Evolutionary conservation across 1,284 basidiomycete genomes (phyloP).

Genomic region (Cutaneotrichosporon mucoides): DNA sequence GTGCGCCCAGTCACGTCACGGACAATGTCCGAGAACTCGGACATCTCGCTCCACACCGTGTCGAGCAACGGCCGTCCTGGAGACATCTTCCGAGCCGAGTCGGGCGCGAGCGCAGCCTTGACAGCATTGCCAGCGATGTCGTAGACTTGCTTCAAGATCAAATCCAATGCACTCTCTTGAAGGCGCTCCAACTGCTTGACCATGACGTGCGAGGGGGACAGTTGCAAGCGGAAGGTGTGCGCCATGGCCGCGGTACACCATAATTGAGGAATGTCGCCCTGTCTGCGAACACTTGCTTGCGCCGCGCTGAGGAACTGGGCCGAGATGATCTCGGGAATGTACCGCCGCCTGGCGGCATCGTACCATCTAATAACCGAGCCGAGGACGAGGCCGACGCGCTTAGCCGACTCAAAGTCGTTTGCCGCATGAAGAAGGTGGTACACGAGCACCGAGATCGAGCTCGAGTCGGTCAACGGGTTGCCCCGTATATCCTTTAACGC

Average conservation of each 20-base stretch:
- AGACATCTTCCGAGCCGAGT: slow-evolving; percentile 5
- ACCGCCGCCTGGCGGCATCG: slow-evolving; percentile 8
- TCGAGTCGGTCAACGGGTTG: slow-evolving; percentile 9
- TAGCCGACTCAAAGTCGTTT: slow-evolving; percentile 1
- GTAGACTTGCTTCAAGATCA: slow-evolving; percentile 8
- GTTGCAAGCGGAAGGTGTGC: slow-evolving; percentile 8
- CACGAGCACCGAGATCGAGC: slow-evolving; percentile 1
- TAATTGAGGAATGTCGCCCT: background rate
- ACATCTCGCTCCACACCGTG: slow-evolving; percentile 8
- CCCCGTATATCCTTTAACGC: slow-evolving; percentile 3
- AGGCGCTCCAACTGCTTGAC: slow-evolving; percentile 10
- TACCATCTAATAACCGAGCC: slow-evolving; percentile 12
- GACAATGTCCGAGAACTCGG: slow-evolving; percentile 3
- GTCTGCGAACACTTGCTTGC: slow-evolving; percentile 1
- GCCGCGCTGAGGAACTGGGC: slow-evolving; percentile 2
- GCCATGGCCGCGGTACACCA: slow-evolving; percentile 8
- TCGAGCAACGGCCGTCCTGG: slow-evolving; percentile 1
- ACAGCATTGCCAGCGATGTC: background rate
- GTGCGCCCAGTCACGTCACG: slow-evolving; percentile 8
- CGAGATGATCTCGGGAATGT: slow-evolving; percentile 12
- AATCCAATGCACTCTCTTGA: slow-evolving; percentile 6
- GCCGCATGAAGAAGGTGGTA: slow-evolving; percentile 4
- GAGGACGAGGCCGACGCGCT: slow-evolving; percentile 9
- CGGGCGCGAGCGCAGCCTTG: background rate
- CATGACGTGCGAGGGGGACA: slow-evolving; percentile 1